Evolutionary conservation across 768 basidiomycete species (phyloP), one percentile per base, ranked within the genome.

Genomic region (Mrakia blollopis): DNA sequence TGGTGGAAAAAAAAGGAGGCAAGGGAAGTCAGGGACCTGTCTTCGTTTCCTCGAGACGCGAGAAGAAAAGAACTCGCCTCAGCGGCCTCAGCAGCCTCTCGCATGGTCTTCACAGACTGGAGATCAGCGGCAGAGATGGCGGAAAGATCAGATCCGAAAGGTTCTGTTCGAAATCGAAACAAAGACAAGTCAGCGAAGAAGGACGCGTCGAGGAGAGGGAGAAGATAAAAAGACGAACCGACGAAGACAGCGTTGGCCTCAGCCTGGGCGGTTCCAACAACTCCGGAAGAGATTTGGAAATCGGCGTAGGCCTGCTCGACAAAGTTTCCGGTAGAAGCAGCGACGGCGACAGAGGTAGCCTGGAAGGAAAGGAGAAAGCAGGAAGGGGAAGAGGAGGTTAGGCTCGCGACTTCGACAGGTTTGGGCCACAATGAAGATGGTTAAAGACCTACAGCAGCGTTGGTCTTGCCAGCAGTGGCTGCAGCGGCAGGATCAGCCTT

Each of bases 11-110:
- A 57, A n/a, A n/a, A 28, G n/a, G 10, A 25, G 57, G 2, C 3
- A 23, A 23, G 25, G 25, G 52, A 54, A 28, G 50, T 23, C 39
- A 11, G 39, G 5, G 6, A 41, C 6, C 11, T 11, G 5, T 41
- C 39, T 41, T 11, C 11, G 6, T 11, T 41, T 41, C 39, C 11
- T 41, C 47, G 18, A 50, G 21, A 16, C 47, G 44, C 14, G 47
- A n/a, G 57, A 13, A 7, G 57, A 25, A 57, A 8, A 13, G 8
- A 18, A n/a, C 57, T n/a, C 57, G 28, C 57, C 25, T 57, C 57
- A 57, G 57, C 57, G 57, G 57, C 57, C 57, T 57, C 57, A 28
- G 57, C 57, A 28, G 57, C 57, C 18, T 57, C 57, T n/a, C 57
- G n/a, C 57, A 57, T 57, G 18, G 57, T 57, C 57, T 57, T 25